A percentile compares a stretch with the other conserved stretches of the same genome.
These are phyloP conservation scores for Didymella lethalis DNA, from an alignment of 2,329 filamentous ascomycete genomes.

Conservation along the genomic window DNA sequence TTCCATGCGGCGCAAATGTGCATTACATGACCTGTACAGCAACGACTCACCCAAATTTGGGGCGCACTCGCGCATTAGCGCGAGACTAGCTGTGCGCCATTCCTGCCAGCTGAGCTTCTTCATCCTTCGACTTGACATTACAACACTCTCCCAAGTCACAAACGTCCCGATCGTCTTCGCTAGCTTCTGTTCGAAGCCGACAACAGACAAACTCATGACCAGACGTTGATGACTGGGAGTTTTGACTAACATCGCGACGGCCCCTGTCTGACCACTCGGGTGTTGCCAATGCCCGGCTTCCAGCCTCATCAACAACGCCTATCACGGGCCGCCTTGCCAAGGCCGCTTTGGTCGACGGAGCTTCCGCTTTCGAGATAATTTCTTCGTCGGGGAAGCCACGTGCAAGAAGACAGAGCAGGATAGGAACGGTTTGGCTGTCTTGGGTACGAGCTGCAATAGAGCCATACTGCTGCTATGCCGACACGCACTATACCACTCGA, in stretches of 20 bases:
- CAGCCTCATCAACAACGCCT: slow-evolving; percentile 16
- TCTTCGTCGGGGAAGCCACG: neutral
- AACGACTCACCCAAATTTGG: neutral
- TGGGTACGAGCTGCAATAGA: neutral
- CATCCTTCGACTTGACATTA: neutral
- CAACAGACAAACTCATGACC: neutral
- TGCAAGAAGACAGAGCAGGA: neutral
- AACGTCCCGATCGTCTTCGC: neutral
- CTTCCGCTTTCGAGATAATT: slow-evolving; percentile 9
- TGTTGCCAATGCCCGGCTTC: slow-evolving; percentile 1
- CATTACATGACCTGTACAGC: too few relatives aligned
- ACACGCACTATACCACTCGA: neutral
- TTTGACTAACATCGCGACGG: neutral
- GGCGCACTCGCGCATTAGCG: neutral
- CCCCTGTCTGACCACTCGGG: neutral
- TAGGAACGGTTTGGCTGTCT: neutral
- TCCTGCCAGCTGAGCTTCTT: neutral
- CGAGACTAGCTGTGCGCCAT: neutral
- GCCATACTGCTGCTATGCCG: neutral
- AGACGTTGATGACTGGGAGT: neutral
- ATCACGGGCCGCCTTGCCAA: slow-evolving; percentile 15
- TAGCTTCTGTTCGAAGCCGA: neutral
- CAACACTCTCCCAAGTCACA: neutral
- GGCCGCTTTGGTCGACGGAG: slow-evolving; percentile 7
- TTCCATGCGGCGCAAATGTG: too few relatives aligned